Evolutionary conservation across 2,329 filamentous ascomycete genomes (phyloP), one percentile per base, ranked within the genome.

Genomic region (Ceratocystis destructans): DNA sequence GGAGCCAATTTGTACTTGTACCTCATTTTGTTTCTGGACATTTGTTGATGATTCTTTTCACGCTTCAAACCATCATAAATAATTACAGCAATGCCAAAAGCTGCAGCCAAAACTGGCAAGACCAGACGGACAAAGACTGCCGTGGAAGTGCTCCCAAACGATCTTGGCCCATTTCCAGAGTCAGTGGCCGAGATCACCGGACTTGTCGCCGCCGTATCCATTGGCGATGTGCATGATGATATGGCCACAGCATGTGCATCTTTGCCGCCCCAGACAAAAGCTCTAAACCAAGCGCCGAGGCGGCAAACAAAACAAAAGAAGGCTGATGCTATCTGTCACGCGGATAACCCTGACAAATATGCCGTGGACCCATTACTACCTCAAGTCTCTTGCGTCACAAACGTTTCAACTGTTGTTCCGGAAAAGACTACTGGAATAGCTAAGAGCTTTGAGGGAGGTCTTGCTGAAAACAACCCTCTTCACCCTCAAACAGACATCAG

Each of bases 131-230:
- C 61, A 48, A 48, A 63, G 46, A 6, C 15, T 20, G 17, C 50
- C 3, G 22, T 50, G 10, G 61, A 46, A 48, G 20, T 5, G n/a
- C 61, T n/a, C 12, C 28, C n/a, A 31, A 31, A 17, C 61, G 10
- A 12, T 41, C 37, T 41, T 41, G 37, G 7, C 37, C n/a, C 17
- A 15, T 31, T 20, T 6, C 46, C 17, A 50, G 41, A 46, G 12
- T 5, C 44, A n/a, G 37, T 63, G 8, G 5, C 41, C 10, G 61
- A 63, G 61, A 33, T 50, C 44, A 37, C 44, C 5, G 44, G 41
- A 28, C 15, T 63, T 50, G 61, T 63, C 25, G 61, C 37, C 25
- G 61, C 61, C 8, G 61, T 46, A 15, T 62, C 61, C 25, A 46
- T 62, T 33, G 37, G 44, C 12, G 61, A 62, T 62, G 41, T 22